Evolutionary conservation across 805 yeast genomes (phyloP).

Genomic region (Myxozyma sirexii): DNA sequence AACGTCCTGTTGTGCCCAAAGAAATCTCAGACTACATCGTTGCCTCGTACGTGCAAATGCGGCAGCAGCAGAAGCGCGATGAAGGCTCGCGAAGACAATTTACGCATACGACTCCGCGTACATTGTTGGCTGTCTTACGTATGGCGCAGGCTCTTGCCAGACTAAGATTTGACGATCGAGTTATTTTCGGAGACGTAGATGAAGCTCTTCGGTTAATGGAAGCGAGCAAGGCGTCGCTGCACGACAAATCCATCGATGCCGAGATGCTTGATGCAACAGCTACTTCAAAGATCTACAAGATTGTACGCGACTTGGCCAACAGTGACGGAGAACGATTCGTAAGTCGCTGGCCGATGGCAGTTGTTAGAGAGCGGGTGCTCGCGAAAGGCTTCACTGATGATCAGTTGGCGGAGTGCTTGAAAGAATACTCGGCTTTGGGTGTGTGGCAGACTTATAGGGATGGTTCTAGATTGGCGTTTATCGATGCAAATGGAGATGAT

Average conservation of each 20-base stretch:
- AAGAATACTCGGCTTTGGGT: conserved; percentile 69
- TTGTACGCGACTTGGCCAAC: conserved; percentile 62
- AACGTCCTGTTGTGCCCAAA: conserved; percentile 80
- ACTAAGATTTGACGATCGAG: conserved; percentile 74
- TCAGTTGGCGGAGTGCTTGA: conserved; percentile 73
- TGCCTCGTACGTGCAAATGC: conserved; percentile 81
- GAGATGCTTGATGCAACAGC: conserved; percentile 62
- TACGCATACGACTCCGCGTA: conserved; percentile 93
- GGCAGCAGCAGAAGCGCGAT: conserved; percentile 85
- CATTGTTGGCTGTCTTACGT: conserved; percentile 85
- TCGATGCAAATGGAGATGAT: conserved; percentile 23
- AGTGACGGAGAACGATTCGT: conserved; percentile 45
- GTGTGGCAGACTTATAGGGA: conserved; percentile 54
- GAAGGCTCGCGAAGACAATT: conserved; percentile 77
- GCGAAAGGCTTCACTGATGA: conserved; percentile 83
- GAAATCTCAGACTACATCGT: conserved; percentile 87
- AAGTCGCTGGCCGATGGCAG: conserved; percentile 49
- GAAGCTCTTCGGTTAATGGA: conserved; percentile 87
- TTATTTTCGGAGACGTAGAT: conserved; percentile 81
- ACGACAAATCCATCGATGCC: conserved; percentile 49
- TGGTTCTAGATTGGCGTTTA: conserved; percentile 28
- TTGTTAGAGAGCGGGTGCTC: conserved; percentile 63
- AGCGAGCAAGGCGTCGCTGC: conserved; percentile 84
- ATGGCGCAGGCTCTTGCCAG: conserved; percentile 94
- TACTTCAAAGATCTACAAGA: conserved; percentile 68